Conservation (phyloP, 1,284 basidiomycete species). For the Trichosporon faecale region DNA sequence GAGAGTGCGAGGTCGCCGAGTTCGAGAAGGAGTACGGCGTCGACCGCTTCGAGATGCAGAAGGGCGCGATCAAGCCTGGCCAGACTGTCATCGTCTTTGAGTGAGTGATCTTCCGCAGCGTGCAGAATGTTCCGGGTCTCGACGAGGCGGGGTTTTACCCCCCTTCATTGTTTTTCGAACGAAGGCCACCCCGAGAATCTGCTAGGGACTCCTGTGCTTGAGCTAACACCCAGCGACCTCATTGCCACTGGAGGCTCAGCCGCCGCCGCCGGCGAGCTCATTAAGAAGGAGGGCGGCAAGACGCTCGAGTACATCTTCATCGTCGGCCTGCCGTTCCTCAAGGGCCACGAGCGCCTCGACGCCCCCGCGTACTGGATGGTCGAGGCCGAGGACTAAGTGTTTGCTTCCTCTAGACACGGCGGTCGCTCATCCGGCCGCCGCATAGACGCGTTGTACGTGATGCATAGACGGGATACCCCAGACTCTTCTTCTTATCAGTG, state of each 20-base stretch:
- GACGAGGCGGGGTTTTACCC: too few relatives aligned
- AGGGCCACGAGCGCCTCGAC: constrained; percentile 72
- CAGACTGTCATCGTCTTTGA: constrained; percentile 87
- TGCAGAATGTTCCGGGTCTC: too few relatives aligned
- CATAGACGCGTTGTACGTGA: background rate
- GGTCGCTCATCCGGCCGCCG: background rate
- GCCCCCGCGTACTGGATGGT: constrained; percentile 84
- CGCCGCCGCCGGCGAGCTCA: constrained; percentile 85
- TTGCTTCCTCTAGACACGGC: background rate
- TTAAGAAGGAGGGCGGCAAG: constrained; percentile 75
- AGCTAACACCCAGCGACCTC: constrained; percentile 60
- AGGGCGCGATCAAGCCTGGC: constrained; percentile 74
- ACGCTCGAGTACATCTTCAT: constrained; percentile 93
- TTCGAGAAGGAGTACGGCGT: constrained; percentile 94
- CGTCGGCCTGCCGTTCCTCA: constrained; percentile 80
- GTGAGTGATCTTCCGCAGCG: constrained; percentile 39
- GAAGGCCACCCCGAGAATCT: background rate
- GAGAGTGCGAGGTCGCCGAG: constrained; percentile 68
- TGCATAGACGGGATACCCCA: background rate
- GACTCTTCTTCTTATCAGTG: background rate
- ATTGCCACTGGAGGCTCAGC: constrained; percentile 98
- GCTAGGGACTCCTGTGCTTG: background rate
- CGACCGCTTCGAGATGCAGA: constrained; percentile 93
- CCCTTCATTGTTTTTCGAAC: too few relatives aligned
- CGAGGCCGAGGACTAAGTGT: constrained; percentile 64